phyloP scores from a whole-genome alignment of 768 basidiomycete genomes.

The Suillus luteus region DNA sequence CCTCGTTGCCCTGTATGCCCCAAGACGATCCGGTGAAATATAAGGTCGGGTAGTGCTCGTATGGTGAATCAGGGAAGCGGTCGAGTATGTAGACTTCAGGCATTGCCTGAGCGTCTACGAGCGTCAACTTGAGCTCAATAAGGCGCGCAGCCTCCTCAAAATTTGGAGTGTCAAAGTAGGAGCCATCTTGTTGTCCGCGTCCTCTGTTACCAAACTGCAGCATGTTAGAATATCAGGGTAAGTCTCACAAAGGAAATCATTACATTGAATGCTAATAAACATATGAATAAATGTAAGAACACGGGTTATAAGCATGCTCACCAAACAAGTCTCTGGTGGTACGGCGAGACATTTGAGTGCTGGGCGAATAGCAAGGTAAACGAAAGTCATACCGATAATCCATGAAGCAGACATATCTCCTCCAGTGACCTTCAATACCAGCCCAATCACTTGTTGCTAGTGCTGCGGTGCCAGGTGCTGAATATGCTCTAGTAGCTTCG shows the following conservation, averaged over 20 bases:
- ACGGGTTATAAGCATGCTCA: slow-evolving; percentile 13
- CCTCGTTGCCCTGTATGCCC: slow-evolving; percentile 44
- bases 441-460: slow-evolving; percentile 60
- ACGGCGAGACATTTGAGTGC: slow-evolving; percentile 12
- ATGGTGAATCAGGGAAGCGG: slow-evolving; percentile 24
- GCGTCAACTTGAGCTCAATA: slow-evolving; percentile 54
- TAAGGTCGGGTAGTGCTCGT: slow-evolving; percentile 42
- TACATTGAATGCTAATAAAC: slow-evolving; percentile 52
- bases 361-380: slow-evolving; percentile 44
- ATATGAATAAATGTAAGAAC: slow-evolving; percentile 1
- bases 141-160: slow-evolving; percentile 70
- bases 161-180: slow-evolving; percentile 52
- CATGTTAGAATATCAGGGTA: slow-evolving; percentile 12
- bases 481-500: slow-evolving; percentile 54
- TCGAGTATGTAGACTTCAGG: slow-evolving; percentile 23
- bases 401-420: slow-evolving; percentile 74
- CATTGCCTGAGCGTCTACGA: slow-evolving; percentile 39
- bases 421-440: slow-evolving; percentile 75
- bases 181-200: slow-evolving; percentile 28
- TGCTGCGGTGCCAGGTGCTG: slow-evolving; percentile 45
- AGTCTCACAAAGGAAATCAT: slow-evolving; percentile 14
- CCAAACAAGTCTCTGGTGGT: slow-evolving; percentile 27
- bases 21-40: slow-evolving; percentile 50
- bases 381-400: slow-evolving; percentile 60
- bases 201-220: slow-evolving; percentile 23